phyloP scores from a whole-genome alignment of 202 grass and related monocot genomes.

The Digitaria exilis region DNA sequence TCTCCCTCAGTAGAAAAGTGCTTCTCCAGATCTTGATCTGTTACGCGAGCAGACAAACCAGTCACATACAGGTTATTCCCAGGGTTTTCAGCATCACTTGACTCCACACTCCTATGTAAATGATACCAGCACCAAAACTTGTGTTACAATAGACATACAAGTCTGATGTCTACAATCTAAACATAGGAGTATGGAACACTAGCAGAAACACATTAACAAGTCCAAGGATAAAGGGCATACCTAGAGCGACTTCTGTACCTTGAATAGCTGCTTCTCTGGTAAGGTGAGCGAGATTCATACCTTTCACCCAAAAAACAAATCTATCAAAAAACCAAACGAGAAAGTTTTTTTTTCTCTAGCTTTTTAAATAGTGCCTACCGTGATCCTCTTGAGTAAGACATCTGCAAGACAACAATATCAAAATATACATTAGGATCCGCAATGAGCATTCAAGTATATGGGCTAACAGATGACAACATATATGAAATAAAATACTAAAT shows the following conservation, averaged over 20 bases:
- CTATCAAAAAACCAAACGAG: background rate
- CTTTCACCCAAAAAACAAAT: conserved; percentile 4
- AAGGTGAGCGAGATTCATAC: conserved; percentile 37
- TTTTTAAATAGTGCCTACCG: conserved; percentile 39
- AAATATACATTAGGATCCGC: conserved; percentile 12
- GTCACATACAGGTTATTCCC: conserved; percentile 80
- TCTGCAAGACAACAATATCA: conserved; percentile 41
- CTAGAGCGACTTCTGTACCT: conserved; percentile 62
- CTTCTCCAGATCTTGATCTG: conserved; percentile 55
- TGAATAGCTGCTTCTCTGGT: conserved; percentile 42
- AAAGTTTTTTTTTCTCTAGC: background rate
- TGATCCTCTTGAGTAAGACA: conserved; percentile 64
- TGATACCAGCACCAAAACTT: background rate
- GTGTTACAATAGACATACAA: background rate
- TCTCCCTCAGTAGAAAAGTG: conserved; percentile 71
- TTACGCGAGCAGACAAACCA: conserved; percentile 61
- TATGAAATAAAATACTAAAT: background rate
- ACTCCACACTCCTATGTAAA: conserved; percentile 54
- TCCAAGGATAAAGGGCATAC: conserved; percentile 30
- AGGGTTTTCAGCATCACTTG: conserved; percentile 64
- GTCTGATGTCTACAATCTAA: background rate
- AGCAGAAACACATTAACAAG: background rate
- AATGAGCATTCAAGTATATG: background rate
- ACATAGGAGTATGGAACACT: background rate
- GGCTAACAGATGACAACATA: background rate